A percentile compares a stretch with the other conserved stretches of the same genome.
Evolutionary conservation across 2,329 filamentous ascomycete species (phyloP).

Genomic region (Aspergillus pseudoviridinutans): DNA sequence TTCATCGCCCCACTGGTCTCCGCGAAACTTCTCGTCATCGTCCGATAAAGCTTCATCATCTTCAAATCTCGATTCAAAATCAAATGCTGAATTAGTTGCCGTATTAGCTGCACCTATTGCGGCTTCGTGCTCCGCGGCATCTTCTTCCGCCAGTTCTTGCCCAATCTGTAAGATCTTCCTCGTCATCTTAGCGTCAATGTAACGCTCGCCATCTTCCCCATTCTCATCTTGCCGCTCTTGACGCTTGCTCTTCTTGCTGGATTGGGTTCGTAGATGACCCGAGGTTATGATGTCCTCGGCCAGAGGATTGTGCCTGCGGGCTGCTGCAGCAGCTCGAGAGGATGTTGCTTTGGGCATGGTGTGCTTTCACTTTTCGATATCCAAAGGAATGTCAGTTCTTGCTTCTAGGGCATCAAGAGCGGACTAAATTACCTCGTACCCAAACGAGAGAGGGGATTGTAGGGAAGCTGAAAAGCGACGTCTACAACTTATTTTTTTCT

Average conservation of each 20-base stretch:
- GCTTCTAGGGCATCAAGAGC: background rate
- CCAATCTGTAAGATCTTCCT: conserved; percentile 86
- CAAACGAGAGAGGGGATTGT: background rate
- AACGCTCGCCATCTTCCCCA: conserved; percentile 61
- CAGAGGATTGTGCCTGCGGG: conserved; percentile 81
- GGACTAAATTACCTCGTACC: background rate
- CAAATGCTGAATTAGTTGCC: conserved; percentile 63
- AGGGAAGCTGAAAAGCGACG: background rate
- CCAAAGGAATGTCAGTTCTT: background rate
- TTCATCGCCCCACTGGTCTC: conserved; percentile 72
- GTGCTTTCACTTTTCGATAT: background rate
- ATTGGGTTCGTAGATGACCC: conserved; percentile 67
- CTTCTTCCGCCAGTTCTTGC: conserved; percentile 82
- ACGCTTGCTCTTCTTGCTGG: conserved; percentile 64
- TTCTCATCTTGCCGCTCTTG: conserved; percentile 55
- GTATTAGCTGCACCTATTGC: conserved; percentile 37
- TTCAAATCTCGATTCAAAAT: conserved; percentile 72
- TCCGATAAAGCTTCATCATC: conserved; percentile 49
- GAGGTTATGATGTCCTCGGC: conserved; percentile 78
- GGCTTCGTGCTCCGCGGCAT: conserved; percentile 50
- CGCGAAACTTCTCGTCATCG: conserved; percentile 51
- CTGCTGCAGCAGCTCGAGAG: conserved; percentile 51
- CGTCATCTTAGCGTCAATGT: conserved; percentile 83
- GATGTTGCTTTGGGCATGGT: conserved; percentile 76
- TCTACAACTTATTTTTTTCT: background rate